phyloP scores from a whole-genome alignment of 1,284 basidiomycete genomes.

The Microbotryomycetes sp. region DNA sequence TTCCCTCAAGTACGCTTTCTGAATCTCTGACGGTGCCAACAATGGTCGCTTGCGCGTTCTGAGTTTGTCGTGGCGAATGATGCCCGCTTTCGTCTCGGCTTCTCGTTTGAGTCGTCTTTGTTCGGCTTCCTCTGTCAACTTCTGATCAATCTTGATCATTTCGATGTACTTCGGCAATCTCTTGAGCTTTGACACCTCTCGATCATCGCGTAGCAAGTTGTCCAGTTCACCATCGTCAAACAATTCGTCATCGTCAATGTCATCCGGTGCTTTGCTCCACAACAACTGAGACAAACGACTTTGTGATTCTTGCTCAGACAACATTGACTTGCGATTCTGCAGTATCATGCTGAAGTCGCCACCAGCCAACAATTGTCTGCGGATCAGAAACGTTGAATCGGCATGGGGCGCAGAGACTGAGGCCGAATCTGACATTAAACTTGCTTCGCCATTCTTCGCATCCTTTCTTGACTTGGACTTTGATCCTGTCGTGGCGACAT shows the following conservation, averaged over 20 bases:
- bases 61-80: neutral
- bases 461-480: too few relatives aligned
- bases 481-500: neutral
- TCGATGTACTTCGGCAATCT: constrained; percentile 23
- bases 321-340: neutral
- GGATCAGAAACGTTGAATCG: neutral
- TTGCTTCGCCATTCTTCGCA: too few relatives aligned
- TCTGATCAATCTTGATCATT: neutral
- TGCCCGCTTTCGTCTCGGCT: neutral
- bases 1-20: neutral
- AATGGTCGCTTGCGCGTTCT: neutral
- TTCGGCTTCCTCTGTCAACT: neutral
- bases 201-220: constrained; percentile 46
- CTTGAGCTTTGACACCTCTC: constrained; percentile 46
- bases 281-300: constrained; percentile 39
- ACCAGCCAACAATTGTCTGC: neutral
- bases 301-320: constrained; percentile 29
- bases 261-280: constrained; percentile 46
- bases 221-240: constrained; percentile 55
- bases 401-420: neutral
- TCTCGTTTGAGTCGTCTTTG: neutral
- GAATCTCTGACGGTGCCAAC: neutral
- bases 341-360: neutral
- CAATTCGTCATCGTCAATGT: constrained; percentile 53
- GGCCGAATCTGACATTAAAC: too few relatives aligned